These are phyloP conservation scores for Fusarium sp. DNA, from an alignment of 2,329 filamentous ascomycete species.

Conservation along the genomic window DNA sequence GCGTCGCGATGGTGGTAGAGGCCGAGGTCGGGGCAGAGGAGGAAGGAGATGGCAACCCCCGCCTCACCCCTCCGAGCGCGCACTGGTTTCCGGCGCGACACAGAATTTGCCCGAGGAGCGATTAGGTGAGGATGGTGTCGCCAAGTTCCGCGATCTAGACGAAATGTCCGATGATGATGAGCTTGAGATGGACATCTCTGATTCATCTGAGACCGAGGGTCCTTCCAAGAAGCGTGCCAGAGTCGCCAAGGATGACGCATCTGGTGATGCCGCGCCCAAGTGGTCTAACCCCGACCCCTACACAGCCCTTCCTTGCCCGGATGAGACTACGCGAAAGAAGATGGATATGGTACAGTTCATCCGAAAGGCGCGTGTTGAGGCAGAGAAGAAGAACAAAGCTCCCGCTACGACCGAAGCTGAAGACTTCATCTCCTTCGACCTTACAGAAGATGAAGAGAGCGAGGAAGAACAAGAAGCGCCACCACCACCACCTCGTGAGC, in stretches of 20 bases:
- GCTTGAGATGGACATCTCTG: slow-evolving; percentile 72
- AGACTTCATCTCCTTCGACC: slow-evolving; percentile 91
- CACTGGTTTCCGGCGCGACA: slow-evolving; percentile 59
- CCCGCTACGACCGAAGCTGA: slow-evolving; percentile 67
- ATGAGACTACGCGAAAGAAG: slow-evolving; percentile 78
- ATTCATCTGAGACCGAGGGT: slow-evolving; percentile 51
- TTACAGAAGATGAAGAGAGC: slow-evolving; percentile 67
- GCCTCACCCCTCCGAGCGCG: slow-evolving; percentile 60
- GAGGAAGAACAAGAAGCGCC: slow-evolving; percentile 34
- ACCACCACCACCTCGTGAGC: slow-evolving; percentile 29
- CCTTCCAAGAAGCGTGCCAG: slow-evolving; percentile 53
- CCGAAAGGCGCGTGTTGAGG: slow-evolving; percentile 82
- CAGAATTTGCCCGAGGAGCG: slow-evolving; percentile 57
- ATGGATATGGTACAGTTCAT: slow-evolving; percentile 91
- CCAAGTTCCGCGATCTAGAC: slow-evolving; percentile 66
- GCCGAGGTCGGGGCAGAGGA: slow-evolving; percentile 41
- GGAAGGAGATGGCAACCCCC: slow-evolving; percentile 52
- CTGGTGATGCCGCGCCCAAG: slow-evolving; percentile 69
- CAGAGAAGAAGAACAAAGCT: slow-evolving; percentile 58
- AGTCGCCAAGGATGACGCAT: slow-evolving; percentile 45
- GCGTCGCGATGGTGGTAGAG: slow-evolving; percentile 43
- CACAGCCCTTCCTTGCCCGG: slow-evolving; percentile 83
- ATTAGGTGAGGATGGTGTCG: slow-evolving; percentile 58
- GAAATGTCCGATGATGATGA: slow-evolving; percentile 73
- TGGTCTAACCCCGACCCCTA: slow-evolving; percentile 99